Conservation (phyloP, 176 grass and related monocot species). For the Oropetium thomaeum region DNA sequence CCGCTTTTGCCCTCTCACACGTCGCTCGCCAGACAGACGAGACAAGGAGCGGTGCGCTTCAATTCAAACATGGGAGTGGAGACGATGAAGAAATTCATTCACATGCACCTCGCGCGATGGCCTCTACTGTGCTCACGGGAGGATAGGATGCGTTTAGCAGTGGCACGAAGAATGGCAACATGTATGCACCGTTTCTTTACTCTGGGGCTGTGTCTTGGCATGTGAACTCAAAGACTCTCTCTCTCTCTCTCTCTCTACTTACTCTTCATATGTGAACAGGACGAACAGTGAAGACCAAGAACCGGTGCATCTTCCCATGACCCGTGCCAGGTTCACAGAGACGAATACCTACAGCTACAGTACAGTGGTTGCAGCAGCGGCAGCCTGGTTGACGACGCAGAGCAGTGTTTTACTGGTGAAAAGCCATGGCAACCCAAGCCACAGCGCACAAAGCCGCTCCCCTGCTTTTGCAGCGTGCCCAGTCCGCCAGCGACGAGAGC, state of each 20-base stretch:
- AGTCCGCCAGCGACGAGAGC: constrained; percentile 1
- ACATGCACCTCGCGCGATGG: constrained; percentile 19
- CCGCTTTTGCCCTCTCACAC: neutral
- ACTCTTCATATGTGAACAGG: neutral
- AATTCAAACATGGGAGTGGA: neutral
- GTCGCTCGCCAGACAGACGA: too few relatives aligned
- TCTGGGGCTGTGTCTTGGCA: neutral
- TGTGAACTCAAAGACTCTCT: neutral
- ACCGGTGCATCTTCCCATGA: neutral
- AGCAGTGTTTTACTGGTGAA: constrained; percentile 37
- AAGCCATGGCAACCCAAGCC: neutral
- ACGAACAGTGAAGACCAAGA: neutral
- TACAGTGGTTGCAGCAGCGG: constrained; percentile 1
- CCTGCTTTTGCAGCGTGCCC: constrained; percentile 32
- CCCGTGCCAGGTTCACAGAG: constrained; percentile 14
- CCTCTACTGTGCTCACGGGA: neutral
- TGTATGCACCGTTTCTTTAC: neutral
- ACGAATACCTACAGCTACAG: too few relatives aligned
- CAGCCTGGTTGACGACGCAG: constrained; percentile 5
- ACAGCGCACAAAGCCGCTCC: constrained; percentile 1
- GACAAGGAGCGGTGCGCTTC: neutral
- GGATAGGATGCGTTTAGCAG: neutral
- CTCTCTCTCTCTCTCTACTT: neutral
- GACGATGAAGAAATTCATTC: neutral
- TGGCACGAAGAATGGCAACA: neutral